Base-by-base conservation (phyloP, 1,284 basidiomycete genomes). In the Pseudozyma sp. region DNA sequence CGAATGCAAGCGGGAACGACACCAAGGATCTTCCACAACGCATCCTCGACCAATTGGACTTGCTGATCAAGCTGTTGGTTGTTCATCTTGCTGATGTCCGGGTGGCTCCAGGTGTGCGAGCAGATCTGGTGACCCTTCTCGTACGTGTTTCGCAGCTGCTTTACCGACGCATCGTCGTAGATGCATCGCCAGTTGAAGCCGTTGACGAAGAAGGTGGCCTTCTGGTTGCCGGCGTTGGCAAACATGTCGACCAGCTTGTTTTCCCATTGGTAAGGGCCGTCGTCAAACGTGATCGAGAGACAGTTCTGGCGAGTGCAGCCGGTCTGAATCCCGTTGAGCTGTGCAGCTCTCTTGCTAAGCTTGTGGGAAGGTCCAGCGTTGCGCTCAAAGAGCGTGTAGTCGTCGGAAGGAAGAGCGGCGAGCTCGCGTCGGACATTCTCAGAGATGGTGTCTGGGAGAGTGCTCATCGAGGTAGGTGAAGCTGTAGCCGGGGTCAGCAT, bases 121-220 rank as follows among this genome's bases (percentile, higher is more conserved):
- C 73, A 73, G 51, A 81, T 79, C 68, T 79, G 56, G 64, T 77
- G 71, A 8, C 72, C 64, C 7, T 24, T 55, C 43, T 61, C 51
- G 49, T 76, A 78, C 11, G 71, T 39, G 45, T 71, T 59, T 14
- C 69, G 63, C 54, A 79, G 53, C 5, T 24, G 24, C 1, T 4
- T 2, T 19, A 79, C 77, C 7, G 42, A 42, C 0, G 9, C 54
- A 10, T 65, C 11, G 19, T 76, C 65, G 63, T 77, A 77, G 60
- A 79, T 75, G 65, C 77, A 76, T 16, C 65, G 54, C 37, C 14
- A 81, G 68, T 81, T 81, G 73, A 75, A 73, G 34, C 76, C 77
- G 59, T 81, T 81, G 54, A 81, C 77, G 19, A 81, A 80, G 62
- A 78, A 81, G 16, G 76, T 80, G 1, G 54, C 68, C 54, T 75